Base-by-base conservation (phyloP, 1,284 basidiomycete species). In the Ganoderma lingzhi region DNA sequence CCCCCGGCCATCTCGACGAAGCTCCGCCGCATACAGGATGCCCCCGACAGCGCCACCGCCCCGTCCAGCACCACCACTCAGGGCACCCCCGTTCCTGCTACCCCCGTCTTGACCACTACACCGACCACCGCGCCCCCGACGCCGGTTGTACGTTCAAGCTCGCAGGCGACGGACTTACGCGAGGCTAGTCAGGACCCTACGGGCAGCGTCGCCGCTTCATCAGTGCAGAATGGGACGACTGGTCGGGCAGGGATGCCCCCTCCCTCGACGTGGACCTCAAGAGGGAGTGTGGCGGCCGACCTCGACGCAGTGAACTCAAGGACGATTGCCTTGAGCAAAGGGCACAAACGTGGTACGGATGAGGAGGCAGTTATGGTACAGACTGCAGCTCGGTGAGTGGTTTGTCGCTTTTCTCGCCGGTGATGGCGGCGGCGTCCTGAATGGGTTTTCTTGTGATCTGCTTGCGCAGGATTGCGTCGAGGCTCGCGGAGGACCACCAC, bases 401-500 rank as follows among this genome's bases (percentile, higher is more conserved):
- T 28, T 48, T 61, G 39, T 2, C 58, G 19, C n/a, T 67, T 59
- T 55, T 63, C 6, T 28, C 9, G 41, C 30, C 17, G 14, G 8
- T 62, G 45, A 41, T 23, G 28, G 28, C 44, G 10, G 44, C 2
- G 14, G 35, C 37, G 28, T 42, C 23, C 39, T 48, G 19, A 45
- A 30, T 35, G 62, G 28, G 28, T 60, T 64, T 51, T 30, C 42
- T 44, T 10, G 42, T 6, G 14, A 15, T 44, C 17, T 1, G 4
- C 23, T 14, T 15, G n/a, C 35, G 58, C 62, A 93, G 93, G 73
- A 81, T 94, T 69, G 82, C 84, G 55, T 78, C 84, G 32, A 84
- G 84, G 73, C 82, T 94, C 63, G 84, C 84, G 2, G 80, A 84
- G 56, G 93, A 94, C 79, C 92, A 93, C 65, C 80, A 82, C 48